A percentile compares a stretch with the other conserved stretches of the same genome.
Evolutionary conservation across 1,284 basidiomycete species (phyloP).

Genomic region (Mycena sp.): DNA sequence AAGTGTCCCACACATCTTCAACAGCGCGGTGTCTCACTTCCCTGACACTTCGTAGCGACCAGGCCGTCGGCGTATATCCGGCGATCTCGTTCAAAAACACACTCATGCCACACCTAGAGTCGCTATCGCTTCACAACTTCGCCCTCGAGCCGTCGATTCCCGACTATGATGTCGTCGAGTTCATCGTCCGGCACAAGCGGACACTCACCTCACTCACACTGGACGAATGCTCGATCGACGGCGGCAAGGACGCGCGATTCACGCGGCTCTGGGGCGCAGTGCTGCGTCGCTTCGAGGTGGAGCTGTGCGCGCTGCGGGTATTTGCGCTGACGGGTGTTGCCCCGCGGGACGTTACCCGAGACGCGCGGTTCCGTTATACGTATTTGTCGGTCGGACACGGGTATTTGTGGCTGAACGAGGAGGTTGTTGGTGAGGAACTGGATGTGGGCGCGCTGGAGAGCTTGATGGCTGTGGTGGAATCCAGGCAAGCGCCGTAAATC

Average conservation of each 20-base stretch:
- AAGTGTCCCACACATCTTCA: not conserved
- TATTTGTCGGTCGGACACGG: not conserved
- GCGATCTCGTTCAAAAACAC: not conserved
- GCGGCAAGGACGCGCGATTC: not conserved
- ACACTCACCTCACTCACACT: slow-evolving; percentile 16
- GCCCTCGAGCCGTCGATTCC: not conserved
- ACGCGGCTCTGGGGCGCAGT: slow-evolving; percentile 3
- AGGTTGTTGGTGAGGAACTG: not conserved
- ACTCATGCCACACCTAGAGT: not conserved
- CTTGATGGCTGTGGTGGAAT: not conserved
- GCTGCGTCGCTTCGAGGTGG: not conserved
- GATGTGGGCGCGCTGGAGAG: slow-evolving; percentile 9
- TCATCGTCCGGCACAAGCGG: slow-evolving; percentile 15
- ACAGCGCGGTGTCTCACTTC: not conserved
- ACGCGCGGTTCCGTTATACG: not conserved
- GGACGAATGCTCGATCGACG: slow-evolving; percentile 7
- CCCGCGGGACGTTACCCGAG: not conserved
- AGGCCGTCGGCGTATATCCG: not conserved
- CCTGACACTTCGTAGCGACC: slow-evolving; percentile 10
- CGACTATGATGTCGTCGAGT: not conserved
- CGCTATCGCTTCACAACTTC: not conserved
- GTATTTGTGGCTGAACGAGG: not conserved
- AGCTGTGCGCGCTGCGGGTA: not conserved
- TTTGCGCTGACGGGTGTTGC: not conserved
- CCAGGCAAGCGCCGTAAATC: too few species aligned